Conservation (phyloP, 148 eudicot genomes). For the Pharnaceum exiguum region DNA sequence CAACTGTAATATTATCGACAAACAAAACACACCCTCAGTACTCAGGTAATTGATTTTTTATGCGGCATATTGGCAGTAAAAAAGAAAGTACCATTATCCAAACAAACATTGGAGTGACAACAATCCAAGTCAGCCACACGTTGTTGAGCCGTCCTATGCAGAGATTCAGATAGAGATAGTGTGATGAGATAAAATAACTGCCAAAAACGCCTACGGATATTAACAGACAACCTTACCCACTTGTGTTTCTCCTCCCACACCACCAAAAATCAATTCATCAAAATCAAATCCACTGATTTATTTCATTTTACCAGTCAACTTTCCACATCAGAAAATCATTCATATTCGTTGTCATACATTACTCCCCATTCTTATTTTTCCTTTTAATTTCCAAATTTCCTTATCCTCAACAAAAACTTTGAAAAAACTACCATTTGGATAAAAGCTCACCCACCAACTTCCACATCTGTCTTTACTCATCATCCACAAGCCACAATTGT, state of each 20-base stretch:
- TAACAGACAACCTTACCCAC: not conserved
- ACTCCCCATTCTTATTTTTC: not conserved
- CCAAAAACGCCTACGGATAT: slow-evolving; percentile 1
- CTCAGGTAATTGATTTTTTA: no score
- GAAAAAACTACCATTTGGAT: not conserved
- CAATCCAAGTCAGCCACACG: slow-evolving; percentile 29
- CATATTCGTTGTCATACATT: slow-evolving; percentile 15
- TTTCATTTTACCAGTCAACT: not conserved
- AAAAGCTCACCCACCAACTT: slow-evolving; percentile 11
- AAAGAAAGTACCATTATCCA: no score
- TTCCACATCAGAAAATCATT: not conserved
- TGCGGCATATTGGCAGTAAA: no score
- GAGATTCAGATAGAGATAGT: not conserved
- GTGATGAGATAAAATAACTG: not conserved
- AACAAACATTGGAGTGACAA: slow-evolving; percentile 2
- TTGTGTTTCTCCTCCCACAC: no score
- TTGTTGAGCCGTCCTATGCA: not conserved
- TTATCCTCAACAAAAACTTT: not conserved
- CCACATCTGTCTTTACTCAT: not conserved
- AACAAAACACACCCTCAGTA: no score
- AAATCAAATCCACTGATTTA: not conserved
- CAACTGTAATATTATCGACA: no score
- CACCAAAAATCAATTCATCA: no score
- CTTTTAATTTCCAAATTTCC: not conserved
- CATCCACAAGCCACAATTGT: no score